These are phyloP conservation scores for Avena insularis DNA, from an alignment of 176 grass and related monocot genomes.

Conservation along the genomic window DNA sequence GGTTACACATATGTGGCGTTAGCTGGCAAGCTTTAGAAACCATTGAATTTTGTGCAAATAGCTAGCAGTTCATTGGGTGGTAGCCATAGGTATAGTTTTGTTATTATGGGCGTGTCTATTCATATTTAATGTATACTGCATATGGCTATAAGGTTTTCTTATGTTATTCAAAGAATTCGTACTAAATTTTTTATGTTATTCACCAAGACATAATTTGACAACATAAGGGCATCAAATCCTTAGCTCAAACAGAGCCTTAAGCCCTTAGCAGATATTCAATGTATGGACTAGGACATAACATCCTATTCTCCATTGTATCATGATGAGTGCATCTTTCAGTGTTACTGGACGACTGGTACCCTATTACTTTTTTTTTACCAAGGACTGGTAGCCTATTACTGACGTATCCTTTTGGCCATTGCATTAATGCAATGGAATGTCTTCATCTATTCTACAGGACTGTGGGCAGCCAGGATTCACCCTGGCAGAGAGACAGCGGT, in stretches of 20 bases:
- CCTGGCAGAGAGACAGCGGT: conserved; percentile 80
- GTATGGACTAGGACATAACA: conserved; percentile 27
- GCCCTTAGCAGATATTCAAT: background rate
- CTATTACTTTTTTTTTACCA: background rate
- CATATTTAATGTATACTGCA: background rate
- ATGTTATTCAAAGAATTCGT: background rate
- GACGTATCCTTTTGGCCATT: conserved; percentile 15
- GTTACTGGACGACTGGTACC: background rate
- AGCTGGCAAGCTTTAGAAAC: conserved; percentile 24
- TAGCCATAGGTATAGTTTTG: background rate
- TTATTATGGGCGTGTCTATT: conserved; percentile 7
- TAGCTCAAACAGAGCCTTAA: background rate
- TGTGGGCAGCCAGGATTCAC: conserved; percentile 97
- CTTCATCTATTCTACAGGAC: conserved; percentile 65
- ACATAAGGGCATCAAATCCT: background rate
- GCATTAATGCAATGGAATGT: conserved; percentile 27
- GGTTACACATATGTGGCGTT: conserved; percentile 19
- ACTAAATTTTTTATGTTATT: background rate
- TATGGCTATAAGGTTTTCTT: conserved; percentile 8
- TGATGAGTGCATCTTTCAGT: conserved; percentile 9
- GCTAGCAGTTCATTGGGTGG: conserved; percentile 10
- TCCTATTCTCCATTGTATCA: background rate
- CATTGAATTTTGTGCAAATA: background rate
- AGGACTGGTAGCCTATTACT: background rate
- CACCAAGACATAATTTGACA: background rate